Evolutionary conservation across 1,284 basidiomycete species (phyloP).

Genomic region (Dichomitus squalens): DNA sequence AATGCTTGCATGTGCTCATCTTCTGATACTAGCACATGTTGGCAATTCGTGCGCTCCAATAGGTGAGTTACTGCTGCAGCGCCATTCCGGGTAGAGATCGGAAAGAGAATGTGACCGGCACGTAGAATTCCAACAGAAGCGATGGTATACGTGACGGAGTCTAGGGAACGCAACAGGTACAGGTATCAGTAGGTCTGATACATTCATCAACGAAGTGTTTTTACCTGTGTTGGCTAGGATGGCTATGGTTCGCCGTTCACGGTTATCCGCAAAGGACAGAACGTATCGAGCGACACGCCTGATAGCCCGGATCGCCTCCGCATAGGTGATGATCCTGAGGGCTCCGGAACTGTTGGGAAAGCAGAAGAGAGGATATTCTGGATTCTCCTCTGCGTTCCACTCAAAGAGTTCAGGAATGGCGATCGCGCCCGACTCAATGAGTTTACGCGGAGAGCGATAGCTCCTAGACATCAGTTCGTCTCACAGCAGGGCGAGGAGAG

Average conservation of each 20-base stretch:
- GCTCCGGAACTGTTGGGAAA: neutral
- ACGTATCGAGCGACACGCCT: neutral
- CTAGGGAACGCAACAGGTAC: slow-evolving; percentile 6
- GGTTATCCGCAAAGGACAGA: neutral
- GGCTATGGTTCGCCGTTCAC: slow-evolving; percentile 8
- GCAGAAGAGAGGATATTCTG: slow-evolving; percentile 9
- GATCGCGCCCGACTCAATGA: neutral
- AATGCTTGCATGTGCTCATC: slow-evolving; percentile 11
- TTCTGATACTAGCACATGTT: slow-evolving; percentile 8
- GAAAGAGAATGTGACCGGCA: slow-evolving; percentile 32
- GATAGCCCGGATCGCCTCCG: neutral
- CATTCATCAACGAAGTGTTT: too few relatives aligned
- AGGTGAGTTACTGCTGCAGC: slow-evolving; percentile 23
- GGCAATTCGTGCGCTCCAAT: slow-evolving; percentile 7
- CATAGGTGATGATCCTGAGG: slow-evolving; percentile 3
- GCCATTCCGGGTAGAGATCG: slow-evolving; percentile 23
- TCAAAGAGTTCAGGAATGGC: slow-evolving; percentile 8
- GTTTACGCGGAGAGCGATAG: too few relatives aligned
- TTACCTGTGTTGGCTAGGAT: slow-evolving; percentile 23
- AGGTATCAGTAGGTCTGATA: neutral
- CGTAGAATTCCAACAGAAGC: slow-evolving; percentile 32
- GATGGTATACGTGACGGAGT: slow-evolving; percentile 36
- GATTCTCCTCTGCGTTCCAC: slow-evolving; percentile 7
- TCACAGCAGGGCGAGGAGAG: too few relatives aligned
- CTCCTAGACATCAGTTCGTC: too few relatives aligned